Base-by-base conservation (phyloP, 2,329 filamentous ascomycete species). In the Talaromyces verruculosus region DNA sequence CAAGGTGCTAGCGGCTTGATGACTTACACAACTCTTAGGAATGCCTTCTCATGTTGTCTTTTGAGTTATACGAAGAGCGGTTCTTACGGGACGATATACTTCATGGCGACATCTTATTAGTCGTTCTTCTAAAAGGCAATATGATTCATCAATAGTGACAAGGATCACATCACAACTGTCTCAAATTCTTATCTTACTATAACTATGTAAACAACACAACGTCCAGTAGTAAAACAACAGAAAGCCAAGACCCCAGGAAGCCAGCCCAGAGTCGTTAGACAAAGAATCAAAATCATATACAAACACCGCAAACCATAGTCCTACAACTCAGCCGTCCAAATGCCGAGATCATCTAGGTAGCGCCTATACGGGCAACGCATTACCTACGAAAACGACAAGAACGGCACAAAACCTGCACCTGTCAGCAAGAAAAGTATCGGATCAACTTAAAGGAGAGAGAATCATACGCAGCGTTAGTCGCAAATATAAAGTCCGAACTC, bases 1-100 rank as follows among this genome's bases (percentile, higher is more conserved):
- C 72, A 81, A 77, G 70, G 71, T 86, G 58, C 73, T 87, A 64
- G 78, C 68, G 28, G 60, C 65, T 55, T 67, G 15, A 61, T 53
- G n/a, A n/a, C 17, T 11, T 7, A 13, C 8, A 7, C 7, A 55
- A 1, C 8, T 7, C 13, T 22, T 4, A 3, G 28, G 30, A 10
- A 6, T 35, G 17, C 3, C 8, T 35, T 19, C 8, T 5, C 15
- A 5, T 33, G 2, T 33, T 11, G 28, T 55, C 7, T 19, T 30
- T 51, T n/a, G 2, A 5, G 3, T 2, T 35, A 6, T 55, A 22
- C 2, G n/a, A 33, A 55, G 3, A 28, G 22, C 6, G 15, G 28
- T 7, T 7, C 25, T 17, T 22, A 28, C 11, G 2, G 22, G 22
- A 17, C 3, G 47, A 5, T 5, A 17, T 51, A 7, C 2, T 17